phyloP scores from a whole-genome alignment of 306 rosid species.

The Castanea mollissima region DNA sequence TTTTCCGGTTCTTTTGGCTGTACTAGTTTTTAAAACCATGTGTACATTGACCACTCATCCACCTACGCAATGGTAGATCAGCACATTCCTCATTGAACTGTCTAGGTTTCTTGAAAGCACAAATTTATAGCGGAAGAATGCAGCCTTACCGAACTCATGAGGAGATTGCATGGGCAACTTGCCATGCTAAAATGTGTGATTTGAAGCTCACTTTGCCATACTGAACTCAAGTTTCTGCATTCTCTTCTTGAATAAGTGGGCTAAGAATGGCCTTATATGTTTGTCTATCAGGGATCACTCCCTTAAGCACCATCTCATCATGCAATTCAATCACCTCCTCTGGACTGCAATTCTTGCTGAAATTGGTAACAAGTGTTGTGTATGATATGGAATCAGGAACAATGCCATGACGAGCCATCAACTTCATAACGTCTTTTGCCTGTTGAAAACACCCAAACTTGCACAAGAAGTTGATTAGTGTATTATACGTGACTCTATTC shows the following conservation, averaged over 20 bases:
- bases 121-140: background rate
- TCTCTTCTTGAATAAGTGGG: constrained; percentile 32
- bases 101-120: background rate
- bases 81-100: background rate
- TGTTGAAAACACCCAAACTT: constrained; percentile 38
- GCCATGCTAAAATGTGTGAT: background rate
- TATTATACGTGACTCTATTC: constrained; percentile 51
- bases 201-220: background rate
- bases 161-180: background rate
- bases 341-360: constrained; percentile 23
- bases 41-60: background rate
- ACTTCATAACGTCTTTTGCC: constrained; percentile 48
- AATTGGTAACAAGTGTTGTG: constrained; percentile 43
- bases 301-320: constrained; percentile 52
- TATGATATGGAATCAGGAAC: constrained; percentile 51
- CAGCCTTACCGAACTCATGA: background rate
- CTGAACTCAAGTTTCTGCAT: background rate
- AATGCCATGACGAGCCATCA: constrained; percentile 40
- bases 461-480: constrained; percentile 47
- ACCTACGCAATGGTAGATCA: background rate
- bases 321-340: constrained; percentile 56
- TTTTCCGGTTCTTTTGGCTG: too few relatives aligned
- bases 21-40: too few relatives aligned
- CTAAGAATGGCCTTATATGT: constrained; percentile 36
- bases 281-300: constrained; percentile 43